phyloP scores from a whole-genome alignment of 805 yeast genomes.

The Suhomyces emberorum region DNA sequence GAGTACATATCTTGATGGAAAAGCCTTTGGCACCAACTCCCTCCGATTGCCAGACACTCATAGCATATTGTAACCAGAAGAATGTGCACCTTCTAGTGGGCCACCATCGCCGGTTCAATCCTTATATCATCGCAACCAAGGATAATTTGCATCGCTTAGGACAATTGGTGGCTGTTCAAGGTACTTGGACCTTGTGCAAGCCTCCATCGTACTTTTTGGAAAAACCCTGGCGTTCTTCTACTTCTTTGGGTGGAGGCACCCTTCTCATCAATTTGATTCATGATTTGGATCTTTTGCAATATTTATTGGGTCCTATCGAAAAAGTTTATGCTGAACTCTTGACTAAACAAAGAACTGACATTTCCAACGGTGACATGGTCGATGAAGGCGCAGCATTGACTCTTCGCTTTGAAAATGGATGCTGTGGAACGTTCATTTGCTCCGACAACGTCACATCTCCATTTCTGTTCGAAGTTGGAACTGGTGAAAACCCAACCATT shows the following conservation, averaged over 20 bases:
- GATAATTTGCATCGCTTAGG: slow-evolving; percentile 28
- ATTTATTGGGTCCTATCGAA: slow-evolving; percentile 36
- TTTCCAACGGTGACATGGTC: slow-evolving; percentile 17
- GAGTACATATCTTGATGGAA: slow-evolving; percentile 35
- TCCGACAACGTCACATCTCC: slow-evolving; percentile 38
- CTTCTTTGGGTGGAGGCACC: slow-evolving; percentile 33
- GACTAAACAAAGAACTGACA: slow-evolving; percentile 24
- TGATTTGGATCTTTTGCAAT: slow-evolving; percentile 37
- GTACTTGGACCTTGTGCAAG: slow-evolving; percentile 37
- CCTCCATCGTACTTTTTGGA: slow-evolving; percentile 31
- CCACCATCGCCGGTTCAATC: slow-evolving; percentile 41
- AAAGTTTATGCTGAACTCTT: slow-evolving; percentile 36
- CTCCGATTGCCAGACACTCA: slow-evolving; percentile 29
- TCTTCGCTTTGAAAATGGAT: slow-evolving; percentile 28
- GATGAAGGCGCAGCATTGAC: slow-evolving; percentile 40
- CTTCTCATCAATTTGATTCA: slow-evolving; percentile 37
- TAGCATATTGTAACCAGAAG: slow-evolving; percentile 18
- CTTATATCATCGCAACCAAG: slow-evolving; percentile 34
- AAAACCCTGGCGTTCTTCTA: slow-evolving; percentile 32
- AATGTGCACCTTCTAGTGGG: slow-evolving; percentile 33
- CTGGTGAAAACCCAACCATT: slow-evolving; percentile 39
- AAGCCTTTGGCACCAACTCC: slow-evolving; percentile 34
- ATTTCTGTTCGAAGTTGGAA: slow-evolving; percentile 36
- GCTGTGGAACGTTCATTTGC: slow-evolving; percentile 36
- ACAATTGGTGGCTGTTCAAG: slow-evolving; percentile 34